Evolutionary conservation across 2,329 filamentous ascomycete genomes (phyloP).

Genomic region (Aspergillus bombycis): DNA sequence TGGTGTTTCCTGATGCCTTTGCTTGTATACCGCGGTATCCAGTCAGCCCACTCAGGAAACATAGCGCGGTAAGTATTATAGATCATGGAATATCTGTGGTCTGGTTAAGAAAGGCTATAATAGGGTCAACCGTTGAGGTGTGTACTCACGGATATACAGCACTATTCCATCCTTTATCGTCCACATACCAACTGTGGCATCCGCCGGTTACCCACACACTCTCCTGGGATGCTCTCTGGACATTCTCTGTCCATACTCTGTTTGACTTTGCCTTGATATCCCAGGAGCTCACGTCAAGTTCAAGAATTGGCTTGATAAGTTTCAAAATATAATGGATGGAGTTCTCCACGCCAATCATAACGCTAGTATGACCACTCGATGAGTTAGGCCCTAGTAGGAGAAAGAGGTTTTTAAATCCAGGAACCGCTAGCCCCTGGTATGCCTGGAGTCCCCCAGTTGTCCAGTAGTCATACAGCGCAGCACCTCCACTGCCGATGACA

Average conservation of each 20-base stretch:
- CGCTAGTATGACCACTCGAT: neutral
- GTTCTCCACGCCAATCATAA: neutral
- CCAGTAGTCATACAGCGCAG: neutral
- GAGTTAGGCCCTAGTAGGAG: neutral
- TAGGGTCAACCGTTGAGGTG: too few relatives aligned
- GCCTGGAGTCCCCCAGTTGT: neutral
- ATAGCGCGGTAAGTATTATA: neutral
- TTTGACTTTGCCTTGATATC: neutral
- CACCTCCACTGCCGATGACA: neutral
- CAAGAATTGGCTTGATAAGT: neutral
- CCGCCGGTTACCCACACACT: neutral
- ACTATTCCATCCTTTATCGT: neutral
- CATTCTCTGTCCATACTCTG: neutral
- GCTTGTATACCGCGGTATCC: neutral
- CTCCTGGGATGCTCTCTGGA: neutral
- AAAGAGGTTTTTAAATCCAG: neutral
- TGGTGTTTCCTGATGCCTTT: neutral
- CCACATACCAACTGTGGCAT: neutral
- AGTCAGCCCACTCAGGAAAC: neutral
- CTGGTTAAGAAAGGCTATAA: neutral
- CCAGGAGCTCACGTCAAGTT: neutral
- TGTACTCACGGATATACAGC: neutral
- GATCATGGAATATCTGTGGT: neutral
- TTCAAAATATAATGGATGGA: neutral
- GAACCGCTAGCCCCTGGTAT: neutral